phyloP scores from a whole-genome alignment of 306 rosid species.

The Herpetospermum pedunculosum region DNA sequence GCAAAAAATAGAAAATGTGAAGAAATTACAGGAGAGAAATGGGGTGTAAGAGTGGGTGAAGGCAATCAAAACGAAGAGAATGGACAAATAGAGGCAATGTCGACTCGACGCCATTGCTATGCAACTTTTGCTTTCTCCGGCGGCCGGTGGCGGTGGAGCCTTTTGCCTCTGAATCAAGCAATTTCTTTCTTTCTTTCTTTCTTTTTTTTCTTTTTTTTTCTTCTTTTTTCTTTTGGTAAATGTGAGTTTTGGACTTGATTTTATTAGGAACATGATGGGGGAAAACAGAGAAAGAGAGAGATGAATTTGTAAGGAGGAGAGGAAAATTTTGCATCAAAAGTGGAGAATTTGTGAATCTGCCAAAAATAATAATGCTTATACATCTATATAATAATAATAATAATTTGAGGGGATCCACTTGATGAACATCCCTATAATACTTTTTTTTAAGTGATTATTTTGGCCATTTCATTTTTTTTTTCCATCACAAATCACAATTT shows the following conservation, averaged over 20 bases:
- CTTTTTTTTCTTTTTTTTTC: no score
- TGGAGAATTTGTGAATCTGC: not conserved
- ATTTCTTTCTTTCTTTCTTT: no score
- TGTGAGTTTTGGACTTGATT: not conserved
- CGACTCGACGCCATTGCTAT: conserved; percentile 37
- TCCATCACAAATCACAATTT: no score
- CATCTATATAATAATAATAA: no score
- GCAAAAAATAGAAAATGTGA: not conserved
- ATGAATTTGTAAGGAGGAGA: not conserved
- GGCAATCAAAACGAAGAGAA: conserved; percentile 24
- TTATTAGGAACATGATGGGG: not conserved
- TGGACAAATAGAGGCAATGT: conserved; percentile 17
- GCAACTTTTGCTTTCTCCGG: not conserved
- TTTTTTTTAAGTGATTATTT: no score
- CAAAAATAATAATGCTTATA: no score
- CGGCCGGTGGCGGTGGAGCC: conserved; percentile 3
- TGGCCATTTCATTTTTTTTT: no score
- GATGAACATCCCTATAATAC: no score
- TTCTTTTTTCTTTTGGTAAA: no score
- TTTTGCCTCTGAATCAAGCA: conserved; percentile 12
- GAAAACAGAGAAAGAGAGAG: not conserved
- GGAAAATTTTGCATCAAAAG: no score
- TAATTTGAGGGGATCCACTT: no score
- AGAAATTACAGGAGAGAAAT: conserved; percentile 41
- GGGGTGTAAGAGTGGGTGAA: conserved; percentile 37